A percentile compares a stretch with the other conserved stretches of the same genome.
Conservation (phyloP, 176 grass and related monocot species). For the Elaeis guineensis region DNA sequence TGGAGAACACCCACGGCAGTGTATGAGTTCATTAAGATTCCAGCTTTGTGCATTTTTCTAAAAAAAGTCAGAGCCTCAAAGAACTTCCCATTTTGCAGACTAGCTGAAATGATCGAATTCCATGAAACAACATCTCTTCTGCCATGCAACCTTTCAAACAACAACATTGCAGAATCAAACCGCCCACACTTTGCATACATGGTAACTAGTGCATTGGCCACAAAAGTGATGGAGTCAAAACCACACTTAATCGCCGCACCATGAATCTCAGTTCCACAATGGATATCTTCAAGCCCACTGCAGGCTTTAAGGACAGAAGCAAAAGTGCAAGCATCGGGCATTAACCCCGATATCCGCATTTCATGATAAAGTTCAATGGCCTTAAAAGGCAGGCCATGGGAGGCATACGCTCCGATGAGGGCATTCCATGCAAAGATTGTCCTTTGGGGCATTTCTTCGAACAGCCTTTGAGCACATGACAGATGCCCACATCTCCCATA, state of each 20-base stretch:
- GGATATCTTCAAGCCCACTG: slow-evolving; percentile 19
- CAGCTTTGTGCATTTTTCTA: slow-evolving; percentile 49
- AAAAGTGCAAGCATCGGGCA: slow-evolving; percentile 70
- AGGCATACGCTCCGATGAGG: slow-evolving; percentile 64
- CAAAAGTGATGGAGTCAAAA: slow-evolving; percentile 42
- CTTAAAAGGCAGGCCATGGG: slow-evolving; percentile 13
- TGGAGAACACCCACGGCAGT: slow-evolving; percentile 61
- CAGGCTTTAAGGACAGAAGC: slow-evolving; percentile 73
- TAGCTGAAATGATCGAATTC: slow-evolving; percentile 71
- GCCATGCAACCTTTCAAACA: slow-evolving; percentile 48
- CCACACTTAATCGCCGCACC: slow-evolving; percentile 43
- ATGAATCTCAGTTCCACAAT: slow-evolving; percentile 48
- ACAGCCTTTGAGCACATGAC: slow-evolving; percentile 42
- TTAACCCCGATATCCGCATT: slow-evolving; percentile 31
- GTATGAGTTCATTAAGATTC: slow-evolving; percentile 59
- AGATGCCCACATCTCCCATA: slow-evolving; percentile 64
- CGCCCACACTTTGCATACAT: slow-evolving; percentile 75
- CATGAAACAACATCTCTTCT: slow-evolving; percentile 60
- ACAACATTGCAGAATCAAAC: slow-evolving; percentile 44
- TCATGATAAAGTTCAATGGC: slow-evolving; percentile 33
- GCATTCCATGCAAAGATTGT: slow-evolving; percentile 90
- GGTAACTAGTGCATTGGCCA: slow-evolving; percentile 65
- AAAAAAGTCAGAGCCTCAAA: slow-evolving; percentile 55
- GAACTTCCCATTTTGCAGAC: slow-evolving; percentile 56
- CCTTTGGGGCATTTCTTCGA: slow-evolving; percentile 55